phyloP scores from a whole-genome alignment of 2,329 filamentous ascomycete genomes.

The Trichoderma aggressivum region DNA sequence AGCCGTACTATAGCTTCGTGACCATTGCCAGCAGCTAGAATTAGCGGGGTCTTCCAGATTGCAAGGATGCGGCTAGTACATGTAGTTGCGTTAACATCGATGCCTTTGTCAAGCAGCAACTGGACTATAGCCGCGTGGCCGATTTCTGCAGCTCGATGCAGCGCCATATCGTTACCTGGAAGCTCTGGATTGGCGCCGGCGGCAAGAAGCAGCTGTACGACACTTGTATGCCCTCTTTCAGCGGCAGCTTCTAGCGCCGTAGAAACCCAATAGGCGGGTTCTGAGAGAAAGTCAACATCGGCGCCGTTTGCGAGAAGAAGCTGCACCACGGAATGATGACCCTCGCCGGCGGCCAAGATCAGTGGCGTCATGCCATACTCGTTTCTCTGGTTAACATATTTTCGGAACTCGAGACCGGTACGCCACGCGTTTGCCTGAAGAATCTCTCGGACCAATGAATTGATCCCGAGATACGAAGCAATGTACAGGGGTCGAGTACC shows the following conservation, averaged over 20 bases:
- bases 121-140: not conserved
- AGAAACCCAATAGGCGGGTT: no score
- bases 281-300: no score
- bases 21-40: not conserved
- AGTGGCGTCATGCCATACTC: rapidly evolving
- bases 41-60: no score
- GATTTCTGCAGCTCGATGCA: not conserved
- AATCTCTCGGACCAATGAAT: not conserved
- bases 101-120: not conserved
- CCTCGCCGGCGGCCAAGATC: not conserved
- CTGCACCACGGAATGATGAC: not conserved
- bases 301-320: not conserved
- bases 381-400: not conserved
- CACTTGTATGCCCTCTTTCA: not conserved
- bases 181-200: not conserved
- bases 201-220: not conserved
- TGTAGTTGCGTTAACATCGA: not conserved
- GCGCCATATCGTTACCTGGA: not conserved
- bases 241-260: not conserved
- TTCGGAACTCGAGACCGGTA: not conserved
- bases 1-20: not conserved
- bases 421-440: not conserved
- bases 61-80: no score
- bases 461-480: not conserved
- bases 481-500: not conserved